Evolutionary conservation across 2,329 filamentous ascomycete genomes (phyloP), one percentile per base, ranked within the genome.

Genomic region (Fusarium subtropicale): DNA sequence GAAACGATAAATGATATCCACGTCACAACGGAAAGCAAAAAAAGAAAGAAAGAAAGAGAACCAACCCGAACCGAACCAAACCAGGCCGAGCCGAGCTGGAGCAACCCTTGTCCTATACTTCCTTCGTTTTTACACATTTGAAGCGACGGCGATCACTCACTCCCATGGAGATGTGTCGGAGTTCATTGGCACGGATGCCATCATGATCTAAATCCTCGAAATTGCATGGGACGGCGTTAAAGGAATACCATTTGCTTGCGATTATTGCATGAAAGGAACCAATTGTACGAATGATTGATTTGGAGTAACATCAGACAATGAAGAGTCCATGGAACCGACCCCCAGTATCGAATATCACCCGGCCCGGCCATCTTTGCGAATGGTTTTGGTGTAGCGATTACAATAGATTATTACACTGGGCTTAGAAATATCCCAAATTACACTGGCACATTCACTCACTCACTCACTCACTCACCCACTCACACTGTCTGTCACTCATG

Each of bases 1-100:
- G 69, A 77, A 76, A 64, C 76, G 76, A 66, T 76, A 69, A 71
- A 67, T 60, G 44, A 71, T 55, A 39, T 36, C 33, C 24, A 52
- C 24, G 24, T 20, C 18, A 39, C 12, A 16, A 36, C 24, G 22
- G 36, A 57, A 31, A 38, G 34, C 45, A 44, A 53, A 12, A 33
- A 59, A 38, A 30, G 55, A 61, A 56, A 26, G 28, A 51, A 39
- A 15, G 48, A 45, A 30, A 46, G 28, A 30, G 28, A 39, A 34
- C 16, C 20, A 22, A 22, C 20, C 20, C 20, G 20, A 22, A 22
- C 20, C 20, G 28, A 39, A 34, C 16, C n/a, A 60, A 42, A 55
- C 41, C 33, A 36, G 47, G 38, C n/a, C 24, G 52, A 46, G 39
- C 28, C 16, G 47, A 44, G 45, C 11, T 30, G 28, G 28, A 12